These are phyloP conservation scores for Saccharomyces uvarum DNA, from an alignment of 1,139 yeast species.

Conservation along the genomic window DNA sequence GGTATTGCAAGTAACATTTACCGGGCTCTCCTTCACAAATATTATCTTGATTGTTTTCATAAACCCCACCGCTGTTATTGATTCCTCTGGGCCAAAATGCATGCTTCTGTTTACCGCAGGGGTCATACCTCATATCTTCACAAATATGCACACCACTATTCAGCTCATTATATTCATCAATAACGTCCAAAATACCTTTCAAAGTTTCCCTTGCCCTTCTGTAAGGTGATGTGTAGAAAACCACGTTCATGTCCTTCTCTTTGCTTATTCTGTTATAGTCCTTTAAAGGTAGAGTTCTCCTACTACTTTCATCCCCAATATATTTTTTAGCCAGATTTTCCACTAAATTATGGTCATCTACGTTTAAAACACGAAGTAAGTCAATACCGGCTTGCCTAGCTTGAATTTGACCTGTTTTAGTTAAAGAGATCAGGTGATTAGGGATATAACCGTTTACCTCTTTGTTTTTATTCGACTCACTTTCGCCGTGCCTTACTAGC, in stretches of 20 bases:
- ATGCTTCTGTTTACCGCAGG: conserved; percentile 18
- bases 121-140: conserved; percentile 16
- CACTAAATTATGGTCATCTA: conserved; percentile 37
- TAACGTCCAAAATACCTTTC: conserved; percentile 54
- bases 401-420: conserved; percentile 58
- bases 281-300: conserved; percentile 3
- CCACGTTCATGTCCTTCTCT: conserved; percentile 18
- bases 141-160: conserved; percentile 13
- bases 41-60: conserved; percentile 18
- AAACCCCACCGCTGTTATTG: conserved; percentile 21
- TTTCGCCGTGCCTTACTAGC: conserved; percentile 82
- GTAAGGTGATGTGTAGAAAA: conserved; percentile 81
- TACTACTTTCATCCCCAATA: conserved; percentile 6
- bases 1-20: conserved; percentile 40
- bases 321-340: conserved; percentile 18
- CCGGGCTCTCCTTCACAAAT: conserved; percentile 6
- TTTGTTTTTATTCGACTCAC: conserved; percentile 81
- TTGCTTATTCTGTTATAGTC: conserved; percentile 5
- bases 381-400: conserved; percentile 63
- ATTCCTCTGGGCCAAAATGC: conserved; percentile 21
- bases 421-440: conserved; percentile 69
- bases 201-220: conserved; percentile 75
- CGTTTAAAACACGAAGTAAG: conserved; percentile 44
- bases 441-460: conserved; percentile 67
- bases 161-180: conserved; percentile 37